phyloP scores from a whole-genome alignment of 768 basidiomycete species.

The Hysterangium stoloniferum region DNA sequence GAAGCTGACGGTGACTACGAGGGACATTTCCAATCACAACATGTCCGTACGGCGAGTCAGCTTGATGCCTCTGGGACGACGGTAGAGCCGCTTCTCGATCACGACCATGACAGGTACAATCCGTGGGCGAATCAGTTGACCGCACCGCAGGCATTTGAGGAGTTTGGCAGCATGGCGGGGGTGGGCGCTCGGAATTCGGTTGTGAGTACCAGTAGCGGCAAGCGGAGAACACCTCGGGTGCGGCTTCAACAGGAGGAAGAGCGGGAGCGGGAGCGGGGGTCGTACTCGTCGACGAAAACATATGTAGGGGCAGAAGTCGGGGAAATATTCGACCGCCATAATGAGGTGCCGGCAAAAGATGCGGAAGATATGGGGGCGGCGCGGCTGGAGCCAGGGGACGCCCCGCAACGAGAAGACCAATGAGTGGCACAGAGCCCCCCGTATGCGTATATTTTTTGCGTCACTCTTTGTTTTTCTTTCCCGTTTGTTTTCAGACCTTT shows the following conservation, averaged over 20 bases:
- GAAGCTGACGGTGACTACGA: no score
- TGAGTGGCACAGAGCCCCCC: no score
- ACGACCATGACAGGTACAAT: constrained; percentile 19
- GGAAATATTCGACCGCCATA: neutral
- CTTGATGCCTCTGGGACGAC: constrained; percentile 19
- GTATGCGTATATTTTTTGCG: no score
- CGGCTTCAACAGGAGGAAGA: neutral
- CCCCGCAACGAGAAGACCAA: no score
- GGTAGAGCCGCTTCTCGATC: neutral
- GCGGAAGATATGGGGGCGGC: no score
- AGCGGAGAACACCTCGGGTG: neutral
- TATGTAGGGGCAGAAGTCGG: neutral
- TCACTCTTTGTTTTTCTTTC: no score
- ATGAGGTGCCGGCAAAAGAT: no score
- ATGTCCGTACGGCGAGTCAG: constrained; percentile 12
- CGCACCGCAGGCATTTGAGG: constrained; percentile 17
- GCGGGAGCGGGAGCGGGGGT: neutral
- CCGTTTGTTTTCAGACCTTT: no score
- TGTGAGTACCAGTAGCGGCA: neutral
- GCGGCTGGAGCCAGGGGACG: neutral
- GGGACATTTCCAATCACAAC: no score
- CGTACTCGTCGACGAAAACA: neutral
- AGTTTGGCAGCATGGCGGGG: constrained; percentile 18
- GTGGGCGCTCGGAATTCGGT: constrained; percentile 8
- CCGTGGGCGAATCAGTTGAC: constrained; percentile 17